These are phyloP conservation scores for Solanum chiquidenum DNA, from an alignment of 257 asterid species.

Conservation along the genomic window DNA sequence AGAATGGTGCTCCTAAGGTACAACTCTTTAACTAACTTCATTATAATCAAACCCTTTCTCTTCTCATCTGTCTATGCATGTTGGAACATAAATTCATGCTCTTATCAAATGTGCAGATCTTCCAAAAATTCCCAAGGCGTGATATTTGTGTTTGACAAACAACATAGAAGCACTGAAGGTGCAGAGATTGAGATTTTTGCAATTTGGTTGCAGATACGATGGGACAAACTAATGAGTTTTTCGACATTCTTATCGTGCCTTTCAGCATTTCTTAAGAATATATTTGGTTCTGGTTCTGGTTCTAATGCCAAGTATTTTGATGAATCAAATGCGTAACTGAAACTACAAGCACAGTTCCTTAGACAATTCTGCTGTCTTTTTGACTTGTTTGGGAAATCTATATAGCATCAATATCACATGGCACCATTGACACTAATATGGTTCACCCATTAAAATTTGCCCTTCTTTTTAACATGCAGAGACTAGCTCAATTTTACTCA, in stretches of 20 bases:
- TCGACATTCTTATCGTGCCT: neutral
- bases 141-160: neutral
- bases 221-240: neutral
- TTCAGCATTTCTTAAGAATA: neutral
- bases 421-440: neutral
- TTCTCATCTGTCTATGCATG: neutral
- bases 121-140: neutral
- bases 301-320: neutral
- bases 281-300: neutral
- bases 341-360: neutral
- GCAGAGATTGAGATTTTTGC: neutral
- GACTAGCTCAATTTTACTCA: neutral
- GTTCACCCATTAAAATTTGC: neutral
- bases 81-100: neutral
- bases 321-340: neutral
- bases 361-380: neutral
- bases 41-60: neutral
- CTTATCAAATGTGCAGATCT: neutral
- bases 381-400: neutral
- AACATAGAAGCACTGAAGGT: neutral
- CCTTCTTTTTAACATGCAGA: neutral
- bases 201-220: neutral
- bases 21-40: neutral
- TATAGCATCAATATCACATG: neutral
- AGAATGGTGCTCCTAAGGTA: constrained; percentile 83